Conservation (phyloP, 2,329 filamentous ascomycete genomes). For the Epichloe sibirici region DNA sequence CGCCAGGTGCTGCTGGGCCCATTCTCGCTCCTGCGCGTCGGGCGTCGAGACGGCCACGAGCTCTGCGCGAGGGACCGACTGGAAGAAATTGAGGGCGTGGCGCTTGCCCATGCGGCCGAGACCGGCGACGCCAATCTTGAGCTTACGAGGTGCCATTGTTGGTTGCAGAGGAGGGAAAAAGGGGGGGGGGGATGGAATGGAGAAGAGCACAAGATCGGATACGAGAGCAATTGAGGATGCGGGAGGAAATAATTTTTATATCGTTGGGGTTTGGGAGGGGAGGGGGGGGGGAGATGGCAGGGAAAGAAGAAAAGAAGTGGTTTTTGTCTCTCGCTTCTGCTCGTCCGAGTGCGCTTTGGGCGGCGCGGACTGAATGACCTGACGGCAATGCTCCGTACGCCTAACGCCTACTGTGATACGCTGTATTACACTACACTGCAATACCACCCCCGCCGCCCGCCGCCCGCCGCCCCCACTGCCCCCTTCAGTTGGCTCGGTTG, state of each 20-base stretch:
- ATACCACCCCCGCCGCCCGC: too few species aligned
- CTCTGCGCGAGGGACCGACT: conserved; percentile 32
- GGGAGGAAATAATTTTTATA: background rate
- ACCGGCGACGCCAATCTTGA: conserved; percentile 34
- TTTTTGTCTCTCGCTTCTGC: too few species aligned
- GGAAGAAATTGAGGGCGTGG: conserved; percentile 36
- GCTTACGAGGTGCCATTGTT: conserved; percentile 15
- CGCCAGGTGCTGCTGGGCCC: conserved; percentile 30
- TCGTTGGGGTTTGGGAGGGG: background rate
- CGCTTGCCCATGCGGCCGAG: conserved; percentile 41
- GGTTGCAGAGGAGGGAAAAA: background rate
- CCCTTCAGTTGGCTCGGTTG: too few species aligned
- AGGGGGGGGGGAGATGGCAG: background rate
- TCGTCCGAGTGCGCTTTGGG: too few species aligned
- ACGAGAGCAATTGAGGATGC: background rate
- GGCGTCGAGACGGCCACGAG: conserved; percentile 38
- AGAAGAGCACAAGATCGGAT: background rate
- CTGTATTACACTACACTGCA: too few species aligned
- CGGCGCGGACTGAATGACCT: too few species aligned
- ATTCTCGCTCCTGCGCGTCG: conserved; percentile 29
- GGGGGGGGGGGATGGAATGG: too few species aligned
- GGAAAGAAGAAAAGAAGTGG: too few species aligned
- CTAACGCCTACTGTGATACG: too few species aligned
- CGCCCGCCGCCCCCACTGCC: too few species aligned
- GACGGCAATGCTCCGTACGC: too few species aligned